A percentile compares a stretch with the other conserved stretches of the same genome.
Evolutionary conservation across 441 rosid species (phyloP).

Genomic region (Corymbia calophylla): DNA sequence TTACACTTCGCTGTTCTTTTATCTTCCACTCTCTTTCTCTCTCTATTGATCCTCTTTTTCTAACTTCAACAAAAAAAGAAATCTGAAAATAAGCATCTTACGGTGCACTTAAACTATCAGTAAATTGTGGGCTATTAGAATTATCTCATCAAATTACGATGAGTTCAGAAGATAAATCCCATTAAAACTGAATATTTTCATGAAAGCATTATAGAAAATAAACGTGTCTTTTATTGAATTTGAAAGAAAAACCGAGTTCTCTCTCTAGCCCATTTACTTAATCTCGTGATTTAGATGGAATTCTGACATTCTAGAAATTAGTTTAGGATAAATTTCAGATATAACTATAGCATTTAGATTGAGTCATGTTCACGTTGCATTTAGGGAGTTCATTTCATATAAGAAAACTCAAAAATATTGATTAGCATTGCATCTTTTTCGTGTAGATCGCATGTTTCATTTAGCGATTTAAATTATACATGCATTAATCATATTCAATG

Average conservation of each 20-base stretch:
- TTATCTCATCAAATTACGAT: neutral
- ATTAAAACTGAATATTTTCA: neutral
- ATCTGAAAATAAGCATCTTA: neutral
- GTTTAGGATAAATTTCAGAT: too few relatives aligned
- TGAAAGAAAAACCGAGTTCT: neutral
- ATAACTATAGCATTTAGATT: too few relatives aligned
- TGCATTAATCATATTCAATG: too few relatives aligned
- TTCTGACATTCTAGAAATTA: too few relatives aligned
- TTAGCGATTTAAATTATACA: too few relatives aligned
- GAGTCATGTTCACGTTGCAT: too few relatives aligned
- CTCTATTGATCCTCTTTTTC: neutral
- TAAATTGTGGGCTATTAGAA: neutral
- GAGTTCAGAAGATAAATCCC: too few relatives aligned
- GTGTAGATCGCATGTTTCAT: too few relatives aligned
- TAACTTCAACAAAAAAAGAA: neutral
- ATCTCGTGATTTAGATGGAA: neutral
- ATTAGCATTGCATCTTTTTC: too few relatives aligned
- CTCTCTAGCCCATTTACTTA: neutral
- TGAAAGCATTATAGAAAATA: neutral
- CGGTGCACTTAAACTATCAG: neutral
- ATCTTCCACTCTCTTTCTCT: neutral
- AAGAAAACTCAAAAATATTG: too few relatives aligned
- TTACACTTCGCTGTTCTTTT: constrained; percentile 1
- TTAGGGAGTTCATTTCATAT: too few relatives aligned
- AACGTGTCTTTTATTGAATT: too few relatives aligned